Evolutionary conservation across 768 basidiomycete genomes (phyloP).

Genomic region (Tephrocybe sp.): DNA sequence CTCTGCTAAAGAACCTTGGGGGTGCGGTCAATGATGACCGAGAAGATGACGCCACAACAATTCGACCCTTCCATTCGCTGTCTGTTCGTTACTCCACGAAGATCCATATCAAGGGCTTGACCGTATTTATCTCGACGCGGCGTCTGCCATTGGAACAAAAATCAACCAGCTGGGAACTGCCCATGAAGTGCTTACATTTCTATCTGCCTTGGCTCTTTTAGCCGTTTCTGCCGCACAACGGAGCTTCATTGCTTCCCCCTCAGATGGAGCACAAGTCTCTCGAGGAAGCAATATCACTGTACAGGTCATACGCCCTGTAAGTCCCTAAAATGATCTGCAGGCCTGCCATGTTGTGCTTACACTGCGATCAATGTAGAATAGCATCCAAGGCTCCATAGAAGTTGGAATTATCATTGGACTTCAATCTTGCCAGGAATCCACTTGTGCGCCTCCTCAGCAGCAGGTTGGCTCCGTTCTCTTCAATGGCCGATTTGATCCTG

Average conservation of each 20-base stretch:
- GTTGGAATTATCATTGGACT: constrained; percentile 43
- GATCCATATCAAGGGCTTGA: not conserved
- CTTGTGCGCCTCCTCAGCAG: constrained; percentile 17
- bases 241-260: constrained; percentile 31
- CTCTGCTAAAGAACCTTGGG: too few relatives aligned
- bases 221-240: constrained; percentile 16
- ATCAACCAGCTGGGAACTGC: too few relatives aligned
- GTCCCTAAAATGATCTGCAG: constrained; percentile 6
- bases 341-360: not conserved
- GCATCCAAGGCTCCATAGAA: constrained; percentile 38
- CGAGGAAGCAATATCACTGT: constrained; percentile 31
- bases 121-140: too few relatives aligned
- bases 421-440: constrained; percentile 30
- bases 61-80: not conserved
- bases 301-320: constrained; percentile 36
- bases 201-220: constrained; percentile 8
- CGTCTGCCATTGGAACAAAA: too few relatives aligned
- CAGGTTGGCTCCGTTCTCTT: constrained; percentile 39
- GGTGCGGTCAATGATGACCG: not conserved
- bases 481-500: constrained; percentile 37
- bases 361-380: constrained; percentile 28
- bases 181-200: not conserved
- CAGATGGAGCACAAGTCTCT: constrained; percentile 21
- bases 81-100: not conserved
- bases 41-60: not conserved